Conservation (phyloP, 176 grass and related monocot genomes). For the Bolboschoenus planiculmis region DNA sequence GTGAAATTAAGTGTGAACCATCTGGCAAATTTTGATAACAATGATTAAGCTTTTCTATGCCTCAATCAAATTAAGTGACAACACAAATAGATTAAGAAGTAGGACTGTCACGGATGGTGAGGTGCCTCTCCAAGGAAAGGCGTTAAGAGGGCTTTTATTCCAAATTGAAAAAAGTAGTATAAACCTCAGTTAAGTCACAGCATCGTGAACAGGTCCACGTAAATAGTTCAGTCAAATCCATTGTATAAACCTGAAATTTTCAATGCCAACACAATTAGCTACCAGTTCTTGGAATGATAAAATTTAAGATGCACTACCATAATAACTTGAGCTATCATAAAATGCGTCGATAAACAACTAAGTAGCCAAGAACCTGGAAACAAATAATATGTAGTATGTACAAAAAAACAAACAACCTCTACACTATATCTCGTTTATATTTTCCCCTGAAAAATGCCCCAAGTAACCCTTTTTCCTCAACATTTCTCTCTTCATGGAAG, state of each 20-base stretch:
- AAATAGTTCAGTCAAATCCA: constrained; percentile 79
- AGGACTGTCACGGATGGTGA: neutral
- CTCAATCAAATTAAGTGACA: neutral
- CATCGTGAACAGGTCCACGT: constrained; percentile 90
- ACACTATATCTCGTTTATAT: neutral
- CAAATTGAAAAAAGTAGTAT: constrained; percentile 13
- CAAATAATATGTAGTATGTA: neutral
- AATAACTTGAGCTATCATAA: neutral
- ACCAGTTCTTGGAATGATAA: constrained; percentile 1
- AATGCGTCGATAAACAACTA: neutral
- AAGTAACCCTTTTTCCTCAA: neutral
- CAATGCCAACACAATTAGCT: neutral
- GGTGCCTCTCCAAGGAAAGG: neutral
- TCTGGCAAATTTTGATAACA: neutral
- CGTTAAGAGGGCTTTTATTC: neutral
- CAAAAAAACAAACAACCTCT: neutral
- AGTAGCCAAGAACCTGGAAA: neutral
- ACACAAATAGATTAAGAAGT: neutral
- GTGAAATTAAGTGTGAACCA: neutral
- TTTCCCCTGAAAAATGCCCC: neutral
- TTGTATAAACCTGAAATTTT: constrained; percentile 73
- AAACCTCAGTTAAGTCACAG: constrained; percentile 57
- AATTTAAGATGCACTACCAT: neutral
- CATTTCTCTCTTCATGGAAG: neutral
- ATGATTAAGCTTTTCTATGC: neutral